These are phyloP conservation scores for Jackrogersella minutella DNA, from an alignment of 495 filamentous ascomycete species.

Conservation along the genomic window DNA sequence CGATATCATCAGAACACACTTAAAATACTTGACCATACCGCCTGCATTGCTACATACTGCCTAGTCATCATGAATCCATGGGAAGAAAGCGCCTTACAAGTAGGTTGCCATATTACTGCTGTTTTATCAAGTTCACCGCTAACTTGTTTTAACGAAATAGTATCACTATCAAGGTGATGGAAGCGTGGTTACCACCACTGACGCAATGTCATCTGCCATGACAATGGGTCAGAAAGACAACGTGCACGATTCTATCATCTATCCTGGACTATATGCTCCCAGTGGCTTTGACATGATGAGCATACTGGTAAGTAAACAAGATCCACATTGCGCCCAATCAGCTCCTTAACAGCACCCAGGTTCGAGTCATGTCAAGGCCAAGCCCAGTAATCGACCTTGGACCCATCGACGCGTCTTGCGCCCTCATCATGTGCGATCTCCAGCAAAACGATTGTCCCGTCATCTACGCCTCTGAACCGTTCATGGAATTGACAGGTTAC, in stretches of 20 bases:
- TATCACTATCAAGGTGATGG: slow-evolving; percentile 20
- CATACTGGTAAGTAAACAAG: slow-evolving; percentile 52
- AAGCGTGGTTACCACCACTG: not conserved
- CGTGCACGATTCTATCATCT: slow-evolving; percentile 52
- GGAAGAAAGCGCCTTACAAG: slow-evolving; percentile 41
- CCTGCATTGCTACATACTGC: not conserved
- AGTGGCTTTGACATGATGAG: slow-evolving; percentile 57
- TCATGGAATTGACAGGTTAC: slow-evolving; percentile 57
- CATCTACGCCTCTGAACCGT: slow-evolving; percentile 57
- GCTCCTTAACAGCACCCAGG: slow-evolving; percentile 27
- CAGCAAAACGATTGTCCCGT: slow-evolving; percentile 54
- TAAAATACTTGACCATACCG: not conserved
- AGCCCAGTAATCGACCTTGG: slow-evolving; percentile 56
- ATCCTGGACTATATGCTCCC: slow-evolving; percentile 56
- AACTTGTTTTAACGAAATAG: slow-evolving; percentile 11
- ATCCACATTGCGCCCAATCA: not conserved
- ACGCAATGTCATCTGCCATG: not conserved
- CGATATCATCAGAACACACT: not conserved
- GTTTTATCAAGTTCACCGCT: not conserved
- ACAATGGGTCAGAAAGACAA: slow-evolving; percentile 12
- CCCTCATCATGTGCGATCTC: slow-evolving; percentile 60
- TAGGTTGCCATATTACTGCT: slow-evolving; percentile 15
- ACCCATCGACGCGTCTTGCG: slow-evolving; percentile 55
- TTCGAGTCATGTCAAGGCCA: slow-evolving; percentile 50
- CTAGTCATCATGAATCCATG: slow-evolving; percentile 46